Base-by-base conservation (phyloP, 768 basidiomycete species). In the Rhodotorula babjevae region DNA sequence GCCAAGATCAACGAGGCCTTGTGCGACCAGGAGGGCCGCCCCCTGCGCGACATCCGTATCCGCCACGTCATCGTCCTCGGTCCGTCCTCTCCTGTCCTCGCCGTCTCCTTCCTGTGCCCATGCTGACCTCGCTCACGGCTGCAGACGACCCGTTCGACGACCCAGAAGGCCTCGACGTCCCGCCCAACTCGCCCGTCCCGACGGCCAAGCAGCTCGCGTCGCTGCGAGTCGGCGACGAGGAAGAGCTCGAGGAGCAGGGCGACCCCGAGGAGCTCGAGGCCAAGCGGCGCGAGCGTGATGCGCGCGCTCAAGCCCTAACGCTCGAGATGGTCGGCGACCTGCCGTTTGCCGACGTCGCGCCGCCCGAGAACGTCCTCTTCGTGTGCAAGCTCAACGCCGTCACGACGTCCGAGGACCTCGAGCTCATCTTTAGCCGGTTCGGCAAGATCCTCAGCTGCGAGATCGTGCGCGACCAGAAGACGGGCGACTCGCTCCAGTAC, bases 321-420 rank as follows among this genome's bases (percentile, higher is more conserved):
- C 86, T 99, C 63, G 96, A 99, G 82, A 99, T 99, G 96, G 95
- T 99, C 68, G 96, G 96, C 46, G 96, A 99, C 82, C 84, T 98
- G 65, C 96, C 96, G 2, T 98, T 99, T 80, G 96, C 96, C 36
- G 93, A 95, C 78, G 93, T 99, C 57, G 87, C 93, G 57, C 96
- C 96, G 0, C 96, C 96, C 1, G 96, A 99, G 82, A 98, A 98
- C 81, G 93, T 98, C 40, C 82, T 99, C 21, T 99, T 99, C 81
- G 94, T 99, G 18, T 99, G 96, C 87, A 98, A 98, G 80, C 86
- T 98, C 75, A 99, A 99, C 79, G 87, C 91, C 31, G 94, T 96
- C 29, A 98, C 96, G 40, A 85, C 90, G 61, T 92, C 94, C 78
- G 95, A 98, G 79, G 96, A 98, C 82, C 83, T 99, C 60, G 95